Evolutionary conservation across 2,329 filamentous ascomycete genomes (phyloP).

Genomic region (Dactylellina leptospora): DNA sequence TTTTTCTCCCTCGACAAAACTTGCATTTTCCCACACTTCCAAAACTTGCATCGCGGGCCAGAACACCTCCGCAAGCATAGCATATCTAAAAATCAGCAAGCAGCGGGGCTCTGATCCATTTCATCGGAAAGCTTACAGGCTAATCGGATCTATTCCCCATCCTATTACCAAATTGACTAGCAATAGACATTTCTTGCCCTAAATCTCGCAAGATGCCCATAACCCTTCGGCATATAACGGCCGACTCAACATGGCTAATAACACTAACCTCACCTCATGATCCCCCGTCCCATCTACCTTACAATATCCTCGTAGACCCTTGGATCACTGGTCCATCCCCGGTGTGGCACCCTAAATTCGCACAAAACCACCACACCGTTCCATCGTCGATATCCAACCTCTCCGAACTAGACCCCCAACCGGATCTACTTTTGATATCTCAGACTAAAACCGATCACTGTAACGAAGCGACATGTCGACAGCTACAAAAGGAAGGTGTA

Average conservation of each 20-base stretch:
- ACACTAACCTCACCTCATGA: slow-evolving; percentile 56
- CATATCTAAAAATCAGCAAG: too few species aligned
- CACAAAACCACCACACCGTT: slow-evolving; percentile 67
- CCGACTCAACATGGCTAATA: slow-evolving; percentile 55
- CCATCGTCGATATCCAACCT: slow-evolving; percentile 69
- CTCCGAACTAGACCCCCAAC: slow-evolving; percentile 64
- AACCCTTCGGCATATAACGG: slow-evolving; percentile 53
- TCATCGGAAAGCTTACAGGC: not conserved
- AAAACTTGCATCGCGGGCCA: not conserved
- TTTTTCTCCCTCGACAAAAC: slow-evolving; percentile 35
- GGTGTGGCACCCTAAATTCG: slow-evolving; percentile 70
- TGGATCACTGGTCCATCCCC: slow-evolving; percentile 72
- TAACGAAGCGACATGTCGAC: slow-evolving; percentile 73
- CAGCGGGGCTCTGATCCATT: not conserved
- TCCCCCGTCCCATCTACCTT: slow-evolving; percentile 64
- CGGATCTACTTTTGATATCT: slow-evolving; percentile 69
- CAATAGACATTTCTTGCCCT: too few species aligned
- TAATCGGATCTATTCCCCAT: not conserved
- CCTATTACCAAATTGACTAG: too few species aligned
- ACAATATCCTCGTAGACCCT: slow-evolving; percentile 76
- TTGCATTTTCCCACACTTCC: slow-evolving; percentile 21
- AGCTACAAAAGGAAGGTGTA: slow-evolving; percentile 63
- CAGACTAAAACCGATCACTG: slow-evolving; percentile 75
- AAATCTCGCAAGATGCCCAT: too few species aligned
- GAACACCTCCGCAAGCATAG: too few species aligned